Evolutionary conservation across 2,329 filamentous ascomycete genomes (phyloP).

Genomic region (Endoconidiophora polonica): DNA sequence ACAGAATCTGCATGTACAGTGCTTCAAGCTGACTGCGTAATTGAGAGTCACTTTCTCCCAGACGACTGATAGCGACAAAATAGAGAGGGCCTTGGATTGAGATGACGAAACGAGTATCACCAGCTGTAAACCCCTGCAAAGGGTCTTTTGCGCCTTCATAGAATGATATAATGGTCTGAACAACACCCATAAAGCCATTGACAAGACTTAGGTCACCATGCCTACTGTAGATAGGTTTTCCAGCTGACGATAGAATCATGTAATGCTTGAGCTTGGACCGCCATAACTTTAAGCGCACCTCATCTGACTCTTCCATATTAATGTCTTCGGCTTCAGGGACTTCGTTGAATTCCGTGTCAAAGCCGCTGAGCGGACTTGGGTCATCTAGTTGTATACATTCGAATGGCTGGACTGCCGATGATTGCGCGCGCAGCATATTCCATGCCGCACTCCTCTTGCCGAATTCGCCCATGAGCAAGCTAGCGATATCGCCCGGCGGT

Average conservation of each 20-base stretch:
- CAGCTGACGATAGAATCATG: slow-evolving; percentile 85
- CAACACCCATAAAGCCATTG: slow-evolving; percentile 84
- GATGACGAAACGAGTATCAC: slow-evolving; percentile 70
- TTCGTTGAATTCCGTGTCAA: slow-evolving; percentile 62
- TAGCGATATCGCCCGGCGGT: slow-evolving; percentile 57
- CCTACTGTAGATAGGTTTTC: slow-evolving; percentile 92
- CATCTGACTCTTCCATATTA: slow-evolving; percentile 27
- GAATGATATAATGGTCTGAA: slow-evolving; percentile 96
- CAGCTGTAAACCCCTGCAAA: slow-evolving; percentile 74
- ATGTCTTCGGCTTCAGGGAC: slow-evolving; percentile 34
- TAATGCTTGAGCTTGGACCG: slow-evolving; percentile 93
- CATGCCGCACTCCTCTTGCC: slow-evolving; percentile 51
- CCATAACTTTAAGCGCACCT: slow-evolving; percentile 55
- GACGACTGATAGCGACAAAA: slow-evolving; percentile 78
- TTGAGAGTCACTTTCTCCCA: slow-evolving; percentile 84
- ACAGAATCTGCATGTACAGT: slow-evolving; percentile 95
- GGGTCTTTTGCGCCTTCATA: slow-evolving; percentile 68
- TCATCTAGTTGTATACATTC: slow-evolving; percentile 30
- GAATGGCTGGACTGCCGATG: slow-evolving; percentile 42
- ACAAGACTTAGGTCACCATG: slow-evolving; percentile 83
- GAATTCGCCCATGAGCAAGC: slow-evolving; percentile 58
- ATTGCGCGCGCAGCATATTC: slow-evolving; percentile 47
- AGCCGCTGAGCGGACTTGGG: slow-evolving; percentile 44
- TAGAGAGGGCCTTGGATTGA: slow-evolving; percentile 74
- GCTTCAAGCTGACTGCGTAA: slow-evolving; percentile 78